Evolutionary conservation across 306 rosid species (phyloP).

Genomic region (Albizia julibrissin): DNA sequence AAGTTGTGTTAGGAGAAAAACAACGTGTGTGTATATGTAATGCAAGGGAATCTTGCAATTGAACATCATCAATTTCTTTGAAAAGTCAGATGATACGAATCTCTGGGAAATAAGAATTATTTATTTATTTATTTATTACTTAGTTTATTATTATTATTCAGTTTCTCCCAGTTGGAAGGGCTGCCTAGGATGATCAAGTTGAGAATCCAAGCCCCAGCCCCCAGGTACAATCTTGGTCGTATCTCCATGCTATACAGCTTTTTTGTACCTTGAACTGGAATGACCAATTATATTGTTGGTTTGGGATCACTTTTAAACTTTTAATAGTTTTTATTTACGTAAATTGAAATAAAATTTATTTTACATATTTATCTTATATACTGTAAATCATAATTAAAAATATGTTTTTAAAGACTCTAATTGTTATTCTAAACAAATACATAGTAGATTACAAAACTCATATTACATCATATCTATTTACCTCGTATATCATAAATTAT

Average conservation of each 20-base stretch:
- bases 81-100: background rate
- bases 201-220: background rate
- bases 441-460: too few relatives aligned
- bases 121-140: background rate
- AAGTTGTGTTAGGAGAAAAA: background rate
- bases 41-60: background rate
- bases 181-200: background rate
- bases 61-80: background rate
- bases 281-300: too few relatives aligned
- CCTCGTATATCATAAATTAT: too few relatives aligned
- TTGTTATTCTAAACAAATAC: too few relatives aligned
- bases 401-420: too few relatives aligned
- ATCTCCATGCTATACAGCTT: background rate
- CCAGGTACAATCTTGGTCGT: background rate
- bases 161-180: background rate
- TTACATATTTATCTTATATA: too few relatives aligned
- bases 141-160: background rate
- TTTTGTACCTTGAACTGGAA: background rate
- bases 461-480: too few relatives aligned
- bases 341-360: too few relatives aligned
- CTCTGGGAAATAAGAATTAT: background rate
- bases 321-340: too few relatives aligned
- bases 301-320: too few relatives aligned
- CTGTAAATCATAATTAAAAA: too few relatives aligned
- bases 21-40: background rate